phyloP scores from a whole-genome alignment of 208 protist genomes.

The Leishmania turanica region DNA sequence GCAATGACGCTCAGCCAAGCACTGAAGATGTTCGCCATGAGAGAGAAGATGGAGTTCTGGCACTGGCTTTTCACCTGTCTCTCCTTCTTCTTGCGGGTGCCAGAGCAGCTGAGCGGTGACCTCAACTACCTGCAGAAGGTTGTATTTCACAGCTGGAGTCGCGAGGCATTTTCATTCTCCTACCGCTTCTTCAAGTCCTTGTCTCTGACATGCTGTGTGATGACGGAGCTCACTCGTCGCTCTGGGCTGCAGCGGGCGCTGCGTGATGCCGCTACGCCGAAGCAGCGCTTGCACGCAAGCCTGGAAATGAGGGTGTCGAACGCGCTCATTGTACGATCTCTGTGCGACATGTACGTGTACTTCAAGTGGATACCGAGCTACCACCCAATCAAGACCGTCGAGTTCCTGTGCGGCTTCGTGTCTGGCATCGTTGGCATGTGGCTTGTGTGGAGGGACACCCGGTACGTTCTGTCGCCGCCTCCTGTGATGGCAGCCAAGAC shows the following conservation, averaged over 20 bases:
- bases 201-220: constrained; percentile 72
- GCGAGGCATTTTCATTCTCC: constrained; percentile 61
- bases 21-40: constrained; percentile 30
- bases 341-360: constrained; percentile 92
- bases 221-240: constrained; percentile 49
- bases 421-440: constrained; percentile 81
- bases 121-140: constrained; percentile 86
- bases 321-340: constrained; percentile 65
- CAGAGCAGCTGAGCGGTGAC: constrained; percentile 86
- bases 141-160: constrained; percentile 74
- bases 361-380: constrained; percentile 90
- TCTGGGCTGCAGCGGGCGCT: constrained; percentile 18
- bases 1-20: constrained; percentile 57
- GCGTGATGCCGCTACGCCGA: constrained; percentile 11
- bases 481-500: not conserved
- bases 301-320: constrained; percentile 43
- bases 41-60: constrained; percentile 32
- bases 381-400: constrained; percentile 65
- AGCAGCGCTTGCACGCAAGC: constrained; percentile 30
- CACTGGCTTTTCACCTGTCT: constrained; percentile 58
- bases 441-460: constrained; percentile 80
- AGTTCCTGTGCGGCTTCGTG: constrained; percentile 64
- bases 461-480: constrained; percentile 24
- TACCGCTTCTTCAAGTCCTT: constrained; percentile 93
- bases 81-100: constrained; percentile 66